Conservation (phyloP, 176 grass and related monocot genomes). For the Bromus sterilis region DNA sequence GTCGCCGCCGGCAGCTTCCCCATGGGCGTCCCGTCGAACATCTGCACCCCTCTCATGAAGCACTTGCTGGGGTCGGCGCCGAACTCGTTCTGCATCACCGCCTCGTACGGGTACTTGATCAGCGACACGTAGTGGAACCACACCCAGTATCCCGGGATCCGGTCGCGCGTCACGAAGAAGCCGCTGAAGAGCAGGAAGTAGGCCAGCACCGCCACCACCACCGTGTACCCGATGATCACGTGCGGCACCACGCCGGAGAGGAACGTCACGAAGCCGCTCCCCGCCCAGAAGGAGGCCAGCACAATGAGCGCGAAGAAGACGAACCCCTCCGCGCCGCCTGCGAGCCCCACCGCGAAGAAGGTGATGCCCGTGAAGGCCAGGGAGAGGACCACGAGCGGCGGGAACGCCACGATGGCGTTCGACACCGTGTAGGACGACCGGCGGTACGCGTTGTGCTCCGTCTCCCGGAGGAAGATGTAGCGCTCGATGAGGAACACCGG, state of each 20-base stretch:
- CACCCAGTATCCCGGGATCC: slow-evolving; percentile 67
- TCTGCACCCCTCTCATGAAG: slow-evolving; percentile 66
- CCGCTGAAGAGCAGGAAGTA: slow-evolving; percentile 81
- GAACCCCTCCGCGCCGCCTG: slow-evolving; percentile 45
- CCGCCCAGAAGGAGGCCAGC: slow-evolving; percentile 67
- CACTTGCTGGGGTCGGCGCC: slow-evolving; percentile 43
- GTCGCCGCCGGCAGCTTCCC: slow-evolving; percentile 25
- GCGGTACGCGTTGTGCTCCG: slow-evolving; percentile 69
- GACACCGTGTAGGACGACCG: slow-evolving; percentile 70
- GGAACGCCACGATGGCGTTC: slow-evolving; percentile 58
- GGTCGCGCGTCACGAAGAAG: slow-evolving; percentile 58
- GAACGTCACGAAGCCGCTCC: slow-evolving; percentile 76
- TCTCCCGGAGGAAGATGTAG: slow-evolving; percentile 82
- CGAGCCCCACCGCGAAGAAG: slow-evolving; percentile 64
- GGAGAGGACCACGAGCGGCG: slow-evolving; percentile 55
- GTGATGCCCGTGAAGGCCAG: slow-evolving; percentile 50
- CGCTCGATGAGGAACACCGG: slow-evolving; percentile 83
- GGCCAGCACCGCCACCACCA: slow-evolving; percentile 39
- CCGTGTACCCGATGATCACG: slow-evolving; percentile 66
- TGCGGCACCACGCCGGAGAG: slow-evolving; percentile 56
- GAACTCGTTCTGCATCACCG: slow-evolving; percentile 87
- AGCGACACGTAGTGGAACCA: slow-evolving; percentile 88
- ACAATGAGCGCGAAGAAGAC: slow-evolving; percentile 54
- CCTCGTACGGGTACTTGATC: slow-evolving; percentile 88
- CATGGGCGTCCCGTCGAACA: slow-evolving; percentile 75